Percentiles rank a stretch among this genome's conserved stretches.
Evolutionary conservation across 805 yeast genomes (phyloP).

Genomic region (Metschnikowia reukaufii): DNA sequence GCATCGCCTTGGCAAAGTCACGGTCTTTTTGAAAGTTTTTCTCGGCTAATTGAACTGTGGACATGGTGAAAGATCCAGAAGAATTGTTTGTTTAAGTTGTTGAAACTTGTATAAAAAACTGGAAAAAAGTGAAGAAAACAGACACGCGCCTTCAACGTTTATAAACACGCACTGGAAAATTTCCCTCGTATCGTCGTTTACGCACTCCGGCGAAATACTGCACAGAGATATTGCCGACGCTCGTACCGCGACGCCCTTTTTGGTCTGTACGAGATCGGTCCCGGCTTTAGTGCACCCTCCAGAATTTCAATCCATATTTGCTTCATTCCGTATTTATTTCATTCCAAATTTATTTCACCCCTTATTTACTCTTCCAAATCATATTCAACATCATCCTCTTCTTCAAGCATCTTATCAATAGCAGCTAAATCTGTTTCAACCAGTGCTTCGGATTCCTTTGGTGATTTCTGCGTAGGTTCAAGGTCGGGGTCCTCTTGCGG

Average conservation of each 20-base stretch:
- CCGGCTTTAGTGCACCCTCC: neutral
- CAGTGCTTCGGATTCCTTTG: neutral
- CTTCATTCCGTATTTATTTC: too few species aligned
- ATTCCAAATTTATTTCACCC: too few species aligned
- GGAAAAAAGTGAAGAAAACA: neutral
- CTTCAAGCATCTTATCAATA: slow-evolving; percentile 38
- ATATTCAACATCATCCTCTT: slow-evolving; percentile 40
- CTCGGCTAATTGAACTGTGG: slow-evolving; percentile 35
- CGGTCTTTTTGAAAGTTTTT: slow-evolving; percentile 61
- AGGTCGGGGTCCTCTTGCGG: neutral
- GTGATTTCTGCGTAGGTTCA: neutral
- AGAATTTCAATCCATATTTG: neutral
- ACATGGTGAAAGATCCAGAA: slow-evolving; percentile 14
- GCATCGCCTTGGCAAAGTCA: slow-evolving; percentile 80
- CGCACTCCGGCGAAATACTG: slow-evolving; percentile 6
- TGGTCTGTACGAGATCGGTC: neutral
- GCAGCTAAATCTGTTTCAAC: slow-evolving; percentile 22
- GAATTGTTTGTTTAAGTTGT: slow-evolving; percentile 13
- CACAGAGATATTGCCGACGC: slow-evolving; percentile 4
- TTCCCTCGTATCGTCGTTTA: slow-evolving; percentile 21
- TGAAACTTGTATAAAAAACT: slow-evolving; percentile 15
- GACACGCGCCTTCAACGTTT: slow-evolving; percentile 6
- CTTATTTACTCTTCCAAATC: slow-evolving; percentile 25
- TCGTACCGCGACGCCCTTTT: slow-evolving; percentile 8
- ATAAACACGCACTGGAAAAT: slow-evolving; percentile 10